These are phyloP conservation scores for Metschnikowia continentalis DNA, from an alignment of 805 yeast genomes.

Conservation along the genomic window DNA sequence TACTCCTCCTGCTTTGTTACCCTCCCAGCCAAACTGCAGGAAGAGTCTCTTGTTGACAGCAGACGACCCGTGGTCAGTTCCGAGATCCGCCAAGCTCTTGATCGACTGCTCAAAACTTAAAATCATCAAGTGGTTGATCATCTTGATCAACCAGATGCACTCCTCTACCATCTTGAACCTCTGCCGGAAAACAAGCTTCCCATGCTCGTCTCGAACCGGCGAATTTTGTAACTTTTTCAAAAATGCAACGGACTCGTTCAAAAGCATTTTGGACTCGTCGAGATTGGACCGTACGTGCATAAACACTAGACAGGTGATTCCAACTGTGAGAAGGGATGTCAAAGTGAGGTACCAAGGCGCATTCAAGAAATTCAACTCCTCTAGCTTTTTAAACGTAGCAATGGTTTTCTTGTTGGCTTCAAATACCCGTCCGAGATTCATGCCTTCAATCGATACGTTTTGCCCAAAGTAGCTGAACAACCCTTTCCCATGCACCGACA, in stretches of 20 bases:
- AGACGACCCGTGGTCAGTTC: conserved; percentile 51
- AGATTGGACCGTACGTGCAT: conserved; percentile 39
- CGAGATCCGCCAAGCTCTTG: conserved; percentile 34
- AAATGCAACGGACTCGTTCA: conserved; percentile 24
- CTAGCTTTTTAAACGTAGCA: conserved; percentile 2
- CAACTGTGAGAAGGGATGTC: conserved; percentile 41
- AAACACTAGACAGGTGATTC: conserved; percentile 38
- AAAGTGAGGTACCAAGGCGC: conserved; percentile 54
- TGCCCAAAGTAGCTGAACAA: conserved; percentile 33
- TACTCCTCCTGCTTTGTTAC: conserved; percentile 5
- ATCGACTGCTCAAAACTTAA: conserved; percentile 42
- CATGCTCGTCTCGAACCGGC: conserved; percentile 28
- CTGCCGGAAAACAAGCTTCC: conserved; percentile 27
- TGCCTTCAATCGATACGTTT: conserved; percentile 26
- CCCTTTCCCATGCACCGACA: conserved; percentile 33
- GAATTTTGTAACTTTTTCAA: conserved; percentile 24
- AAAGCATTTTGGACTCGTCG: conserved; percentile 21
- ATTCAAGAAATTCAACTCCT: conserved; percentile 26
- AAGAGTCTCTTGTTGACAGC: conserved; percentile 48
- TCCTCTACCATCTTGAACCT: conserved; percentile 53
- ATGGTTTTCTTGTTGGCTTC: conserved; percentile 19
- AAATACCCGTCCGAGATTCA: conserved; percentile 28
- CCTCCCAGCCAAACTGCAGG: conserved; percentile 40
- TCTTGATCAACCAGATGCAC: conserved; percentile 59
- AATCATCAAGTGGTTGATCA: conserved; percentile 49